Evolutionary conservation across 2,329 filamentous ascomycete species (phyloP).

Genomic region (Blastomyces silverae): DNA sequence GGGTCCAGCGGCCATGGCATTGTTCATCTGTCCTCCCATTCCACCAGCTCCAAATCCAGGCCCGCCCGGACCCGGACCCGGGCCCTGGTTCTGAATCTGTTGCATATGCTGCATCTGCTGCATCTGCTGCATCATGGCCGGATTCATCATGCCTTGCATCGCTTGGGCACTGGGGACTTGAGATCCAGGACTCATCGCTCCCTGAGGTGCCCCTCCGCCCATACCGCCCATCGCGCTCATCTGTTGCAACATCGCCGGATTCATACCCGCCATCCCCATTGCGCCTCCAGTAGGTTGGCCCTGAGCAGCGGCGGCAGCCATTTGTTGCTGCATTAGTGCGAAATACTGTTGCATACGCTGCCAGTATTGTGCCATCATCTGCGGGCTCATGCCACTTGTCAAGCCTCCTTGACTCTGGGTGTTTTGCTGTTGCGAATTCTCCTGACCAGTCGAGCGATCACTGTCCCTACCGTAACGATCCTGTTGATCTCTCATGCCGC

Average conservation of each 20-base stretch:
- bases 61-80: conserved; percentile 1
- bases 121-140: conserved; percentile 69
- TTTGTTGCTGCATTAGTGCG: conserved; percentile 86
- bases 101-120: conserved; percentile 64
- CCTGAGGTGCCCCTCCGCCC: conserved; percentile 39
- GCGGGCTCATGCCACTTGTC: conserved; percentile 71
- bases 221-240: conserved; percentile 63
- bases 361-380: conserved; percentile 98
- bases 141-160: conserved; percentile 56
- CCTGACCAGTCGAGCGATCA: conserved; percentile 33
- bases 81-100: conserved; percentile 61
- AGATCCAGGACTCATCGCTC: conserved; percentile 33
- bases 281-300: conserved; percentile 35
- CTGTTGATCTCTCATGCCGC: conserved; percentile 37
- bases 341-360: conserved; percentile 98
- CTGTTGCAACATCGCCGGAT: conserved; percentile 65
- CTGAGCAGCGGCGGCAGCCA: conserved; percentile 52
- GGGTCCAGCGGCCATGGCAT: conserved; percentile 29
- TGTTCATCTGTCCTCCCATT: conserved; percentile 35
- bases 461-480: conserved; percentile 37
- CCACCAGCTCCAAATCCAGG: conserved; percentile 38
- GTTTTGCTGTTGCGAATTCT: conserved; percentile 40
- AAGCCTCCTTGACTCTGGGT: conserved; percentile 38
- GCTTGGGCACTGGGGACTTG: conserved; percentile 49
- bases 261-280: conserved; percentile 61